Percentiles rank a stretch among this genome's conserved stretches.
These are phyloP conservation scores for Irpex lacteus DNA, from an alignment of 1,284 basidiomycete genomes.

Conservation along the genomic window DNA sequence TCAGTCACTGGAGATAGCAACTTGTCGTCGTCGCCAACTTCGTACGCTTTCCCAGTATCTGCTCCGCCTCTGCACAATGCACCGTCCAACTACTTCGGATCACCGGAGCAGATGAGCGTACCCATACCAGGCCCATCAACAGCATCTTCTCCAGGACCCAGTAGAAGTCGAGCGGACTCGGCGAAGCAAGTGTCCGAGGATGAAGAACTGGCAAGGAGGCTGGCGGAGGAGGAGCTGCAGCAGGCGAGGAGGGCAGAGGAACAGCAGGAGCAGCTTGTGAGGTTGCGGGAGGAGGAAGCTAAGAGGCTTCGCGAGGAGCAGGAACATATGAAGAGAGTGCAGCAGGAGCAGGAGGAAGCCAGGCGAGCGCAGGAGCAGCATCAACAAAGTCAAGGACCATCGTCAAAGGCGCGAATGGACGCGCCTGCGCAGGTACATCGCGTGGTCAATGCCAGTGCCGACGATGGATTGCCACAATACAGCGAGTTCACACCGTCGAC, in stretches of 20 bases:
- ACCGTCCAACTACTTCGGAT: neutral
- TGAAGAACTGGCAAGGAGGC: conserved; percentile 31
- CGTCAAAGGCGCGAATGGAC: neutral
- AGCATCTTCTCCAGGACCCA: neutral
- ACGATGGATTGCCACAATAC: conserved; percentile 16
- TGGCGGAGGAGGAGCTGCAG: conserved; percentile 24
- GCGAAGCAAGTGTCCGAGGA: conserved; percentile 32
- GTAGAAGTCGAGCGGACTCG: neutral
- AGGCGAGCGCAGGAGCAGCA: neutral
- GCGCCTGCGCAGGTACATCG: neutral
- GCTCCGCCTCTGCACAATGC: neutral
- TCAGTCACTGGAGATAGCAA: neutral
- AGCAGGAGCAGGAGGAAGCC: neutral
- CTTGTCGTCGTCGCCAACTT: neutral
- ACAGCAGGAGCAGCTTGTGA: conserved; percentile 3
- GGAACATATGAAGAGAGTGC: neutral
- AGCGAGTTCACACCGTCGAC: conserved; percentile 12
- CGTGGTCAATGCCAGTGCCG: neutral
- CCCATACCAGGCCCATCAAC: neutral
- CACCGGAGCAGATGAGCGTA: neutral
- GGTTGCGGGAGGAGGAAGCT: neutral
- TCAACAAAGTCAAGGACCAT: neutral
- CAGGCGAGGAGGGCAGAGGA: conserved; percentile 8
- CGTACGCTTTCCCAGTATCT: neutral
- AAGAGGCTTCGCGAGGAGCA: neutral